Conservation (phyloP, 257 asterid genomes). For the Capsicum rhomboideum region DNA sequence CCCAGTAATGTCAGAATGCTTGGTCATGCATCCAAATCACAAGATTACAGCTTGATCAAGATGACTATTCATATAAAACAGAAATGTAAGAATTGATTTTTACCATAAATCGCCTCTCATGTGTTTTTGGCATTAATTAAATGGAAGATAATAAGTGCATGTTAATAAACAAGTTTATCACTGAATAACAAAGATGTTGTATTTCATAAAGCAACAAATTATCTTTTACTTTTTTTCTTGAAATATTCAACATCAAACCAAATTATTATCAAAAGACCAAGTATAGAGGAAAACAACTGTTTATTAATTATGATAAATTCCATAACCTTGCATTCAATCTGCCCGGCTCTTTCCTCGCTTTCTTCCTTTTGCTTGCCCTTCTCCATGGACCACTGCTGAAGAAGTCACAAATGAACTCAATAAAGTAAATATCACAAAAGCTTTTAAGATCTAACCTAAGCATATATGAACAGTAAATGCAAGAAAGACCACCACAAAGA, state of each 20-base stretch:
- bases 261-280: background rate
- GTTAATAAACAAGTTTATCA: background rate
- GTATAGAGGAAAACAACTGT: background rate
- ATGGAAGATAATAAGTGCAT: background rate
- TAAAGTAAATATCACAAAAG: background rate
- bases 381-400: slow-evolving; percentile 13
- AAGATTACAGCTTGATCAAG: background rate
- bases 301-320: background rate
- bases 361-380: slow-evolving; percentile 30
- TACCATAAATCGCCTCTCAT: background rate
- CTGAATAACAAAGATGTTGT: background rate
- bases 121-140: background rate
- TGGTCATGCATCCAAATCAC: background rate
- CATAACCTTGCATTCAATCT: slow-evolving; percentile 71
- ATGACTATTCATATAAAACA: background rate
- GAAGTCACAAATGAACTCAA: background rate
- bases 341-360: slow-evolving; percentile 36
- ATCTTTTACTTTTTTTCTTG: background rate
- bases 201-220: background rate
- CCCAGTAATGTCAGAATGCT: background rate
- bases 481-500: background rate
- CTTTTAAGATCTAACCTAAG: background rate
- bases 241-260: background rate
- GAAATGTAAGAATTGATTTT: background rate
- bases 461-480: background rate